Base-by-base conservation (phyloP, 495 filamentous ascomycete species). In the Pseudoneurospora amorphoporcata region DNA sequence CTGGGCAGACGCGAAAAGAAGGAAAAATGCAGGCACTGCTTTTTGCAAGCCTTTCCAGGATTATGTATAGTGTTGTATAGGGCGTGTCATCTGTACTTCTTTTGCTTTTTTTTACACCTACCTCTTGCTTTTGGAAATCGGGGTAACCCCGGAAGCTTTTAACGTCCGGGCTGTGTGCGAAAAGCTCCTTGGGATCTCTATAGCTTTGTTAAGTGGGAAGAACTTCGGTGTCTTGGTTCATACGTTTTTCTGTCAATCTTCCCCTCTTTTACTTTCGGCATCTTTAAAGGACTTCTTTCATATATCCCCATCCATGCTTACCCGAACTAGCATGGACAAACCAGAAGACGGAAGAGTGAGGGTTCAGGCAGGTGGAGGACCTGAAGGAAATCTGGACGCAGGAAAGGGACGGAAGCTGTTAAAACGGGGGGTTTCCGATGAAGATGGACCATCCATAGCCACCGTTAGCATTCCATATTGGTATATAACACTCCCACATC, bases 351-450 rank as follows among this genome's bases (percentile, higher is more conserved):
- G 53, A 65, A 4, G 6, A 37, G 35, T 37, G 14, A 35, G 12
- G 53, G 29, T 16, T 58, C 23, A 58, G 19, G 47, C 47, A 45
- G 8, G 29, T 70, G 39, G 14, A 71, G 72, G 75, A 74, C 41
- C 68, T 72, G 73, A 73, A 69, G 43, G 70, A 39, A 19, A 35
- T 71, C 68, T 77, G 75, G 75, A 72, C 47, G 74, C 70, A 65
- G 32, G 23, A 40, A 38, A n/a, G 42, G 23, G 29, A 68, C 23
- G 39, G 23, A 42, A 58, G 42, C 70, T 38, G n/a, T n/a, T 37
- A 35, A 35, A 72, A 74, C 70, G 19, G 73, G 70, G 29, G n/a
- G 47, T 69, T 71, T 69, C 72, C 75, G 68, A 71, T 73, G 73
- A 68, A 23, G n/a, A 35, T 32, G 23, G 14, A 65, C 53, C 53